Percentiles rank a stretch among this genome's conserved stretches.
These are phyloP conservation scores for Botrytis deweyae DNA, from an alignment of 2,329 filamentous ascomycete genomes.

Conservation along the genomic window DNA sequence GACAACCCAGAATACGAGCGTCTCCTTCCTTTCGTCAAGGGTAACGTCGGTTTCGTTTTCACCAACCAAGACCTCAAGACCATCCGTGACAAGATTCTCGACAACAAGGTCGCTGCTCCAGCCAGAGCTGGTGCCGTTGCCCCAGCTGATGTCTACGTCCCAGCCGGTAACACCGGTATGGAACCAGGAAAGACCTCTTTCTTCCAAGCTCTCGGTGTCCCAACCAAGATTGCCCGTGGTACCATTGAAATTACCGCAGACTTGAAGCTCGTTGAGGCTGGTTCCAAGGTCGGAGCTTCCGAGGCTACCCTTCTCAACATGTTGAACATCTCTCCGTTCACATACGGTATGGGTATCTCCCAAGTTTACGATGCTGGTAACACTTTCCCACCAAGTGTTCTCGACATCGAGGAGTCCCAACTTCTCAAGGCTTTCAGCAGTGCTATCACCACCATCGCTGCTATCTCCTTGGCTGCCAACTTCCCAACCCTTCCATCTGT, in stretches of 20 bases:
- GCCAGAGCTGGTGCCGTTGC: constrained; percentile 97
- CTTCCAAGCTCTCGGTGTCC: constrained; percentile 99
- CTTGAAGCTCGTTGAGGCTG: constrained; percentile 94
- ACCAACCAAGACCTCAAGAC: constrained; percentile 95
- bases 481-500: constrained; percentile 96
- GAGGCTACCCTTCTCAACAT: constrained; percentile 99
- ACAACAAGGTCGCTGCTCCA: constrained; percentile 96
- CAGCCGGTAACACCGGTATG: constrained; percentile 99
- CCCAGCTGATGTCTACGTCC: constrained; percentile 88
- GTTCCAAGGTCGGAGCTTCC: constrained; percentile 93
- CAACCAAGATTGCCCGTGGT: constrained; percentile 99
- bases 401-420: constrained; percentile 94
- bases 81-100: constrained; percentile 88
- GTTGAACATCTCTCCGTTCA: constrained; percentile 99
- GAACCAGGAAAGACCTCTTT: constrained; percentile 99
- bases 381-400: constrained; percentile 78
- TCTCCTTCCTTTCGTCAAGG: constrained; percentile 91
- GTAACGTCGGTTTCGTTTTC: constrained; percentile 99
- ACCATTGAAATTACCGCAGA: constrained; percentile 99
- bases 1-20: constrained; percentile 98
- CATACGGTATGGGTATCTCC: constrained; percentile 93
- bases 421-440: constrained; percentile 79
- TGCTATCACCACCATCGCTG: constrained; percentile 83
- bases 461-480: constrained; percentile 86
- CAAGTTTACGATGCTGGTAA: constrained; percentile 99